phyloP scores from a whole-genome alignment of 768 basidiomycete genomes.

The Phanerodontia chrysosporium region DNA sequence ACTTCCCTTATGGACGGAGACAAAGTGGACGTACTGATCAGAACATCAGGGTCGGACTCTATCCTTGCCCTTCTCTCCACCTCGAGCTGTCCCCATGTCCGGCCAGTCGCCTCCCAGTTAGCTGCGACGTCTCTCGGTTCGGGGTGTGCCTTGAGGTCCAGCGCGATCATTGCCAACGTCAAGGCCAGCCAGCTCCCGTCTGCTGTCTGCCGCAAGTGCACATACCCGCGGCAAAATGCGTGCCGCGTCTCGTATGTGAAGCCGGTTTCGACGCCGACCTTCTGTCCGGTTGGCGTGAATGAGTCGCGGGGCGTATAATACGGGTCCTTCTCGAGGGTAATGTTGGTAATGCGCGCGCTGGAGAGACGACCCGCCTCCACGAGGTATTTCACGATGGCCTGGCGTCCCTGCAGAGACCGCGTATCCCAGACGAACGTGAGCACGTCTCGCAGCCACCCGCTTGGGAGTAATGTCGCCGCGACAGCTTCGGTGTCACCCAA shows the following conservation, averaged over 20 bases:
- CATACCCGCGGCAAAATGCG: slow-evolving; percentile 31
- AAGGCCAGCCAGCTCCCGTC: slow-evolving; percentile 32
- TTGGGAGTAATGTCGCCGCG: slow-evolving; percentile 24
- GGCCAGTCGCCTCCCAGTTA: slow-evolving; percentile 29
- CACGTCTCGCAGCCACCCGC: slow-evolving; percentile 39
- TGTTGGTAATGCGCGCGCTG: slow-evolving; percentile 15
- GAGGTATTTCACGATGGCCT: slow-evolving; percentile 29
- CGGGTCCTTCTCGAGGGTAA: slow-evolving; percentile 25
- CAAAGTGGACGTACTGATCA: not conserved
- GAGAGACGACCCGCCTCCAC: not conserved
- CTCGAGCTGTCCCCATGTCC: not conserved
- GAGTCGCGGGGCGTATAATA: slow-evolving; percentile 15
- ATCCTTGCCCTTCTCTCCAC: not conserved
- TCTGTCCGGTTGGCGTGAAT: slow-evolving; percentile 13
- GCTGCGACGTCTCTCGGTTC: slow-evolving; percentile 26
- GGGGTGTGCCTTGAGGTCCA: slow-evolving; percentile 32
- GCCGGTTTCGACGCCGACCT: slow-evolving; percentile 28
- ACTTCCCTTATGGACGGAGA: no score
- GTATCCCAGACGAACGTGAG: slow-evolving; percentile 43
- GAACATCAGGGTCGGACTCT: not conserved
- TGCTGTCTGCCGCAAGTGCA: slow-evolving; percentile 23
- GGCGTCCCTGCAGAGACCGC: slow-evolving; percentile 31
- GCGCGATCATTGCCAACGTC: slow-evolving; percentile 30
- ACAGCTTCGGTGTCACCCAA: slow-evolving; percentile 21
- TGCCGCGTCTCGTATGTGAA: slow-evolving; percentile 35